Percentiles rank a stretch among this genome's conserved stretches.
Conservation (phyloP, 2,329 filamentous ascomycete genomes). For the Didymella glomerata region DNA sequence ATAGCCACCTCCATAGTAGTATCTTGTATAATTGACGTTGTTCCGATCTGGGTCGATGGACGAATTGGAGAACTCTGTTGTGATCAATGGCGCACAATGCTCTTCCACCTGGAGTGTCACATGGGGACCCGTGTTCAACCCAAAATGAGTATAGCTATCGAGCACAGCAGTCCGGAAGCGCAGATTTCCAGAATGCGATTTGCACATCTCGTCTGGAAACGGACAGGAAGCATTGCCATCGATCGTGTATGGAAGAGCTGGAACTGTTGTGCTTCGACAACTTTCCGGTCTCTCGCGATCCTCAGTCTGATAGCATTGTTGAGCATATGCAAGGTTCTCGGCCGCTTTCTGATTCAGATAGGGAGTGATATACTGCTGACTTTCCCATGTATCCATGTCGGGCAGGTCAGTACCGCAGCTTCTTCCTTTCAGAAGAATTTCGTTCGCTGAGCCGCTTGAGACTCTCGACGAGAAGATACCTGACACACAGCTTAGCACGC, state of each 20-base stretch:
- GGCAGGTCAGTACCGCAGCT: conserved; percentile 26
- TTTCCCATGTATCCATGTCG: not conserved
- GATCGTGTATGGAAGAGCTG: not conserved
- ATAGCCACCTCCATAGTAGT: conserved; percentile 2
- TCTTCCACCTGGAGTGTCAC: not conserved
- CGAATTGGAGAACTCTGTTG: conserved; percentile 1
- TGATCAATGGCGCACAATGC: conserved; percentile 8
- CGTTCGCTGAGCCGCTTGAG: conserved; percentile 40
- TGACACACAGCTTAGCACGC: too few relatives aligned
- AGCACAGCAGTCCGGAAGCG: conserved; percentile 28
- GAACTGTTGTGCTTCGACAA: conserved; percentile 1
- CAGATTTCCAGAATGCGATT: conserved; percentile 17
- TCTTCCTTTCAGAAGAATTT: conserved; percentile 41
- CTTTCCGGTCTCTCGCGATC: conserved; percentile 16
- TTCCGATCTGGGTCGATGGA: conserved; percentile 1
- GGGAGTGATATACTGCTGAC: not conserved
- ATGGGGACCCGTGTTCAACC: conserved; percentile 27
- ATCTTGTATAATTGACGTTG: conserved; percentile 5
- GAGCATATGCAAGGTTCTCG: conserved; percentile 21
- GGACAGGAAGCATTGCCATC: conserved; percentile 8
- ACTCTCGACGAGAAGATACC: conserved; percentile 48
- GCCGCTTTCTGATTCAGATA: conserved; percentile 14
- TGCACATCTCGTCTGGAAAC: conserved; percentile 1
- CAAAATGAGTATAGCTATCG: conserved; percentile 32
- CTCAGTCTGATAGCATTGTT: conserved; percentile 22